These are phyloP conservation scores for Intubia oerlemansii DNA, from an alignment of 2,329 filamentous ascomycete genomes.

Conservation along the genomic window DNA sequence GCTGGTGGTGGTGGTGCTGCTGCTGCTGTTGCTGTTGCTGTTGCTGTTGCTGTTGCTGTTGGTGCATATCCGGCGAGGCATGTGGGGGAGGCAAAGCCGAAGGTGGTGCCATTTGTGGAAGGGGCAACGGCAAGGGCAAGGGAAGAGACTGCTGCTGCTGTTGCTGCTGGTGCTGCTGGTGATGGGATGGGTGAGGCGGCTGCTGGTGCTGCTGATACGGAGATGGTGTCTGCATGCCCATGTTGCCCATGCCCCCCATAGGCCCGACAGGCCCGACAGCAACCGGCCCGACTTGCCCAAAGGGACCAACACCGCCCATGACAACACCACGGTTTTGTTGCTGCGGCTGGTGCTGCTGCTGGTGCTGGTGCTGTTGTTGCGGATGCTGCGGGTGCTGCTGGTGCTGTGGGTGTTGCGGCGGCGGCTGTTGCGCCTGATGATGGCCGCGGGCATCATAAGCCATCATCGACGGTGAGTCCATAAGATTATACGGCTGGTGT, in stretches of 20 bases:
- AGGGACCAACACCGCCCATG: too few relatives aligned
- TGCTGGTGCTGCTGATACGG: slow-evolving; percentile 1
- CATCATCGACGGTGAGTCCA: too few relatives aligned
- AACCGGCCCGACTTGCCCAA: too few relatives aligned
- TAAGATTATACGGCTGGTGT: background rate
- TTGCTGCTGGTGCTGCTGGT: slow-evolving; percentile 1
- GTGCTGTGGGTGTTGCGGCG: background rate
- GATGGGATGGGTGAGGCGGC: background rate
- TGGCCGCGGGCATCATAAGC: too few relatives aligned
- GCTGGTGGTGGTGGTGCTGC: background rate
- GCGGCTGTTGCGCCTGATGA: background rate
- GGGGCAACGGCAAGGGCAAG: too few relatives aligned
- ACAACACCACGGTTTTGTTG: too few relatives aligned
- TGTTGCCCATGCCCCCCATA: too few relatives aligned
- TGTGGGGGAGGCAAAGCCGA: too few relatives aligned
- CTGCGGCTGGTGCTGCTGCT: too few relatives aligned
- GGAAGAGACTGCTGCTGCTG: slow-evolving; percentile 1
- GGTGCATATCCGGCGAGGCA: too few relatives aligned
- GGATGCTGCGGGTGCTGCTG: slow-evolving; percentile 2
- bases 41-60: slow-evolving; percentile 1
- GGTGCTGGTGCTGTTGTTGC: slow-evolving; percentile 1
- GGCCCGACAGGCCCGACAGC: too few relatives aligned
- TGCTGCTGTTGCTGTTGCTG: slow-evolving; percentile 1
- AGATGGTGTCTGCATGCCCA: background rate
- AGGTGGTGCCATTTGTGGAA: too few relatives aligned